Conservation (phyloP, 495 filamentous ascomycete genomes). For the Bathelium albidoporum region DNA sequence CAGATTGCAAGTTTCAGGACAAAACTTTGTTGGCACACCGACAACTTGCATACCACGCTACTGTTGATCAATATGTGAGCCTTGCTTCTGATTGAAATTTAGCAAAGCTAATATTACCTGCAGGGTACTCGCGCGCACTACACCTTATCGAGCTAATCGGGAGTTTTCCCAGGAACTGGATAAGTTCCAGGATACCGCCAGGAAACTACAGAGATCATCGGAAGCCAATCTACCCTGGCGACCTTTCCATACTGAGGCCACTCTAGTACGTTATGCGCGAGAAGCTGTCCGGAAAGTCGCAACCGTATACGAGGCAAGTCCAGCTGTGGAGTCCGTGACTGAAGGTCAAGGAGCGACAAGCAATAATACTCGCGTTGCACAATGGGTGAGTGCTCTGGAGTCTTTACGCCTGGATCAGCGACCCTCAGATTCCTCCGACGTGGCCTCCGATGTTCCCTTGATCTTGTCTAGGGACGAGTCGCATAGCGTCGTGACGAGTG, state of each 20-base stretch:
- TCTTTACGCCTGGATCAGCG: conserved; percentile 11
- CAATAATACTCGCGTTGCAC: conserved; percentile 11
- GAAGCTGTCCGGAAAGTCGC: conserved; percentile 14
- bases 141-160: conserved; percentile 9
- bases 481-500: conserved; percentile 16
- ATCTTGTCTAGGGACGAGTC: conserved; percentile 12
- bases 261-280: conserved; percentile 11
- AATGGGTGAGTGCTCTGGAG: conserved; percentile 15
- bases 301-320: conserved; percentile 8
- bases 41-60: conserved; percentile 13
- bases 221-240: conserved; percentile 11
- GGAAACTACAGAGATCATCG: conserved; percentile 15
- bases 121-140: conserved; percentile 11
- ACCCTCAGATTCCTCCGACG: conserved; percentile 8
- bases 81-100: conserved; percentile 6
- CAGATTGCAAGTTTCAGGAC: conserved; percentile 7
- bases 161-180: conserved; percentile 11
- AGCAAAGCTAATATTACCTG: conserved; percentile 8
- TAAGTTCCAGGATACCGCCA: conserved; percentile 10
- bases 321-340: conserved; percentile 5
- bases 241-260: conserved; percentile 12
- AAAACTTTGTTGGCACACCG: conserved; percentile 12
- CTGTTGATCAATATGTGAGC: conserved; percentile 18
- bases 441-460: conserved; percentile 2
- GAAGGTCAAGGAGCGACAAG: conserved; percentile 10